These are phyloP conservation scores for Syncephalastrum racemosum DNA, from an alignment of 371 early-diverging fungal species.

Conservation along the genomic window DNA sequence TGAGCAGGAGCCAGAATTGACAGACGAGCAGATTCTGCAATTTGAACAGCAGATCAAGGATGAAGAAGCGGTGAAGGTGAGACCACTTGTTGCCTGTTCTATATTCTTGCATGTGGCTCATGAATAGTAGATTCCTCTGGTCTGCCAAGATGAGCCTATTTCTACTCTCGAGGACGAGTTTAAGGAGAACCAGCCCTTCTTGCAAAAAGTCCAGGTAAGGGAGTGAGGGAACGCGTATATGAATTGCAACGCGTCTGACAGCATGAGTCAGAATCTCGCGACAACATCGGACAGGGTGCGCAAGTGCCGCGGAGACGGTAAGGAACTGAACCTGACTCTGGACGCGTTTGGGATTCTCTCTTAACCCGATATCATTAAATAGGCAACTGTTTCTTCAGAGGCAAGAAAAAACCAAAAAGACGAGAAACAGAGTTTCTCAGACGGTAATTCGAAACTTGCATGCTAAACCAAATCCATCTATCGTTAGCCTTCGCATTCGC, in stretches of 20 bases:
- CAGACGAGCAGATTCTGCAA: slow-evolving; percentile 64
- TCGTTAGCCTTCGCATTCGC: slow-evolving; percentile 65
- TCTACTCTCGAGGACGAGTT: slow-evolving; percentile 55
- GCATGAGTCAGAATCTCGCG: slow-evolving; percentile 47
- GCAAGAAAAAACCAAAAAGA: slow-evolving; percentile 29
- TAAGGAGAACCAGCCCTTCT: slow-evolving; percentile 53
- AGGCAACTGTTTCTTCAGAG: slow-evolving; percentile 77
- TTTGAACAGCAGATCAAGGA: slow-evolving; percentile 66
- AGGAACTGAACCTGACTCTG: background rate
- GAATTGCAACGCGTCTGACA: background rate
- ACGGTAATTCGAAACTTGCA: too few species aligned
- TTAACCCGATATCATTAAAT: slow-evolving; percentile 4
- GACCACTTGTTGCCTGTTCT: background rate
- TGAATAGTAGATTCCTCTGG: slow-evolving; percentile 48
- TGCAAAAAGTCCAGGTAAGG: slow-evolving; percentile 57
- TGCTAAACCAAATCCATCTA: background rate
- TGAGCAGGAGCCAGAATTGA: slow-evolving; percentile 34
- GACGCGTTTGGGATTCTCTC: background rate
- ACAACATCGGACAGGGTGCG: slow-evolving; percentile 54
- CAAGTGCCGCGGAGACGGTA: slow-evolving; percentile 73
- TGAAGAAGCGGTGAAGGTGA: slow-evolving; percentile 55
- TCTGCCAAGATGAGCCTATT: slow-evolving; percentile 53
- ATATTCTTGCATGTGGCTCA: slow-evolving; percentile 1
- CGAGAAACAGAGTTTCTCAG: background rate
- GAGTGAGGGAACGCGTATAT: background rate